Evolutionary conservation across 73 alveolate genomes (phyloP).

Genomic region (Symbiodinium pilosum): DNA sequence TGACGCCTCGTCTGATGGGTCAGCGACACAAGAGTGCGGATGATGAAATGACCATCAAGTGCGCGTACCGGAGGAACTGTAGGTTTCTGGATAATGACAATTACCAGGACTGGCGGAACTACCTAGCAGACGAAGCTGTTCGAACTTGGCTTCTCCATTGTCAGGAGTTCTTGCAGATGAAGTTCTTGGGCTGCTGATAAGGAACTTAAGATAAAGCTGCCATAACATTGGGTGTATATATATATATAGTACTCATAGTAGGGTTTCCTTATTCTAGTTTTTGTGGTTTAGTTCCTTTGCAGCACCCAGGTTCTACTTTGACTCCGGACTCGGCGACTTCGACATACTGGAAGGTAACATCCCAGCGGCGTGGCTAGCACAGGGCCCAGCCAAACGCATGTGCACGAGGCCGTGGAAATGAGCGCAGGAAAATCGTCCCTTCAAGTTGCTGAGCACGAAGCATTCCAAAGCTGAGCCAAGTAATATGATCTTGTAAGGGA

Average conservation of each 20-base stretch:
- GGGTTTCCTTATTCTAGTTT: too few relatives aligned
- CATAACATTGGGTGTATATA: too few relatives aligned
- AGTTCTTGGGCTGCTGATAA: too few relatives aligned
- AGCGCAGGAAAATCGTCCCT: not conserved
- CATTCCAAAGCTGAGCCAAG: too few relatives aligned
- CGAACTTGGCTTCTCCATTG: constrained; percentile 92
- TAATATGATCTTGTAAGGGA: too few relatives aligned
- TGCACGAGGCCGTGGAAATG: constrained; percentile 73
- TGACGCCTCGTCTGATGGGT: constrained; percentile 82
- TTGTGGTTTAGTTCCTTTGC: too few relatives aligned
- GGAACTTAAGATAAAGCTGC: too few relatives aligned
- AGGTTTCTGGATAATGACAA: constrained; percentile 89
- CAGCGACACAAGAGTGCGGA: constrained; percentile 85
- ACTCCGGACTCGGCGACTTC: constrained; percentile 82
- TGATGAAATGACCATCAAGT: constrained; percentile 95
- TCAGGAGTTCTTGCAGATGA: constrained; percentile 89
- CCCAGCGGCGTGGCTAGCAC: constrained; percentile 53
- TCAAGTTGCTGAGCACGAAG: too few relatives aligned
- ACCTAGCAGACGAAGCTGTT: constrained; percentile 50
- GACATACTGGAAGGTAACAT: constrained; percentile 86
- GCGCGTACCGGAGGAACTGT: constrained; percentile 88
- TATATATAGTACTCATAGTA: too few relatives aligned
- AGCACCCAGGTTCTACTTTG: constrained; percentile 35
- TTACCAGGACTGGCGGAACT: constrained; percentile 91
- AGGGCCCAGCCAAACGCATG: constrained; percentile 76